A percentile compares a stretch with the other conserved stretches of the same genome.
Evolutionary conservation across 495 filamentous ascomycete species (phyloP).

Genomic region (Aspergillus biplanus): DNA sequence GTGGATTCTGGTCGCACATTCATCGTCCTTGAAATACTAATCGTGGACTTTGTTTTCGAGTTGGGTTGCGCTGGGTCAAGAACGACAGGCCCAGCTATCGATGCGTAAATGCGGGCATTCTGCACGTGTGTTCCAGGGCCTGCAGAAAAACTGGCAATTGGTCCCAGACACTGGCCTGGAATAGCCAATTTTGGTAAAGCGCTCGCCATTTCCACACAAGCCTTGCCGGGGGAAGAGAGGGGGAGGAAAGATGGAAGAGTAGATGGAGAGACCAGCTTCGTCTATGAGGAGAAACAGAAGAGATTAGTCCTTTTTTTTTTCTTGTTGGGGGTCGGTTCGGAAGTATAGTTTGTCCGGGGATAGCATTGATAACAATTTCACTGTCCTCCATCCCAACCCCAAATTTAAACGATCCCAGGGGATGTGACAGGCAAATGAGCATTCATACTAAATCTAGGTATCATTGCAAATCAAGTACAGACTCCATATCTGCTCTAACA

Average conservation of each 20-base stretch:
- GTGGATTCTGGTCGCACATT: constrained; percentile 23
- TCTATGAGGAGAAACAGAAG: background rate
- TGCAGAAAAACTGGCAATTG: constrained; percentile 62
- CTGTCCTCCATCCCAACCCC: background rate
- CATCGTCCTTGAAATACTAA: constrained; percentile 50
- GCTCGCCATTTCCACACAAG: constrained; percentile 31
- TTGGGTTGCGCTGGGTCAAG: constrained; percentile 52
- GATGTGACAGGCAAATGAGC: constrained; percentile 3
- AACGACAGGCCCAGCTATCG: constrained; percentile 64
- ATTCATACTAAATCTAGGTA: constrained; percentile 25
- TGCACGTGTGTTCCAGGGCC: constrained; percentile 85
- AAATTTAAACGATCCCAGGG: background rate
- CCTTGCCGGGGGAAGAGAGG: background rate
- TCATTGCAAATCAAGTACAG: constrained; percentile 35
- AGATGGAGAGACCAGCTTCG: background rate
- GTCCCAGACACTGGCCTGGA: constrained; percentile 80
- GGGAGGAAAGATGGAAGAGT: constrained; percentile 2
- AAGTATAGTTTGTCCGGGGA: constrained; percentile 12
- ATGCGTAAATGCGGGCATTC: constrained; percentile 70
- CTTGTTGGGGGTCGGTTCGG: constrained; percentile 10
- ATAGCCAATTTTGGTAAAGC: constrained; percentile 43
- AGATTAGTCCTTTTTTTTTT: constrained; percentile 12
- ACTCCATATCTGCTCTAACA: constrained; percentile 35
- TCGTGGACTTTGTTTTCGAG: constrained; percentile 57
- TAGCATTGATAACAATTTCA: background rate